Evolutionary conservation across 129 eudicot species (phyloP).

Genomic region (Tagetes patula): DNA sequence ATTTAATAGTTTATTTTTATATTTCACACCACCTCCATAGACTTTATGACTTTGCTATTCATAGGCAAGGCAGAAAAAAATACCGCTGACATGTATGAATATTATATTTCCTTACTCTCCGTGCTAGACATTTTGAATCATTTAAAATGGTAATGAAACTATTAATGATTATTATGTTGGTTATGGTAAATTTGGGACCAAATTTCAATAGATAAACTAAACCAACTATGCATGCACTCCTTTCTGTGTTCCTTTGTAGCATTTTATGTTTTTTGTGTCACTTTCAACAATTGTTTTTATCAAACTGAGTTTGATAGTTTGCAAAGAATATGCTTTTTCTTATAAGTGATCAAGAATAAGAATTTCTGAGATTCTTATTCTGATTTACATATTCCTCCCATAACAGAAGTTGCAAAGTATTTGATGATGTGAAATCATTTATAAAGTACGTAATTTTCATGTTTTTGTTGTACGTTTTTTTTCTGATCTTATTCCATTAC

Average conservation of each 20-base stretch:
- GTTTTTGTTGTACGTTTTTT: conserved; percentile 24
- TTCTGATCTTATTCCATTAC: conserved; percentile 30
- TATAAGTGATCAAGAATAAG: conserved; percentile 4
- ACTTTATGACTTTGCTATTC: conserved; percentile 1
- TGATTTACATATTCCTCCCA: conserved; percentile 15
- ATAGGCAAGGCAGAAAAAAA: neutral
- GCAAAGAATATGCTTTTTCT: conserved; percentile 17
- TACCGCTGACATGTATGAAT: neutral
- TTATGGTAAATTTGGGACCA: neutral
- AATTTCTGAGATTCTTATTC: conserved; percentile 22
- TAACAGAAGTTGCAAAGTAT: conserved; percentile 3
- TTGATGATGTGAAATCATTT: conserved; percentile 31
- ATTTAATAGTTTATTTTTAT: neutral
- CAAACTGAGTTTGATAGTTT: neutral
- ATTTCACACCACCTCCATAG: neutral
- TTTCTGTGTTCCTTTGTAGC: neutral
- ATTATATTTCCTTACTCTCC: neutral
- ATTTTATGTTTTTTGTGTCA: conserved; percentile 5
- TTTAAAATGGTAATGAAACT: neutral
- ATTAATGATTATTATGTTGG: conserved; percentile 5
- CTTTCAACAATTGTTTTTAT: neutral
- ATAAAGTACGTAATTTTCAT: neutral
- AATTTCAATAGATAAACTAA: neutral
- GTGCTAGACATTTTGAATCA: neutral
- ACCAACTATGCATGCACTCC: neutral